Conservation (phyloP, 2,329 filamentous ascomycete species). For the Arthrobotrys iridis region DNA sequence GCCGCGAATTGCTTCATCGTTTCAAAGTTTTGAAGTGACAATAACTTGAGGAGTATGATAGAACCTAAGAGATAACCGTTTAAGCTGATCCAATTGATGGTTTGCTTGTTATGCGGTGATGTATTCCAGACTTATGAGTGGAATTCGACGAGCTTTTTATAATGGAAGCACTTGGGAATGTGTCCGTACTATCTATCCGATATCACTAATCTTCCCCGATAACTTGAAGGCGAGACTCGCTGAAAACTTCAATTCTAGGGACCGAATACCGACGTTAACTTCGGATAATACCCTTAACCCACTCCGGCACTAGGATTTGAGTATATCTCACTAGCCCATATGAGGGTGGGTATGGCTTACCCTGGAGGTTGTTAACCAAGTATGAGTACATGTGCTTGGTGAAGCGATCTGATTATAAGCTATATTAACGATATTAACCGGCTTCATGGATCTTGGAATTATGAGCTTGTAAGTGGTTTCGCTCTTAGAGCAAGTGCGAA, state of each 20-base stretch:
- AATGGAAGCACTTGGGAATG: background rate
- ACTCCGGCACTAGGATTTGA: background rate
- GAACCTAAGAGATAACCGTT: background rate
- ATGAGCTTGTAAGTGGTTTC: background rate
- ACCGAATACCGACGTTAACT: background rate
- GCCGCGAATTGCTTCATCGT: slow-evolving; percentile 36
- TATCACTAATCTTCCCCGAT: slow-evolving; percentile 20
- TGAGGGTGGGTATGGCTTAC: background rate
- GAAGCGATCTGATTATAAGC: too few species aligned
- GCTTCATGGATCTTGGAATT: background rate
- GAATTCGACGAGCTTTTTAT: slow-evolving; percentile 13
- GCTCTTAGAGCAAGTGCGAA: background rate
- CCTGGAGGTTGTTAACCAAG: too few species aligned
- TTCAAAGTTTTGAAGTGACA: background rate
- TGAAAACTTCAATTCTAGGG: background rate
- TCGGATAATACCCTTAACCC: background rate
- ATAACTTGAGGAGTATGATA: background rate
- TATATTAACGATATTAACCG: background rate
- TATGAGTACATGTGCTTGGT: too few species aligned
- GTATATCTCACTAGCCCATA: too few species aligned
- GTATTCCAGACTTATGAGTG: background rate
- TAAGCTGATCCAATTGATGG: background rate
- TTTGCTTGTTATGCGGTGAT: background rate
- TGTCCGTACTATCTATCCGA: background rate
- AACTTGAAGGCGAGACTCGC: background rate